phyloP scores from a whole-genome alignment of 768 basidiomycete genomes.

The Kwoniella shandongensis region DNA sequence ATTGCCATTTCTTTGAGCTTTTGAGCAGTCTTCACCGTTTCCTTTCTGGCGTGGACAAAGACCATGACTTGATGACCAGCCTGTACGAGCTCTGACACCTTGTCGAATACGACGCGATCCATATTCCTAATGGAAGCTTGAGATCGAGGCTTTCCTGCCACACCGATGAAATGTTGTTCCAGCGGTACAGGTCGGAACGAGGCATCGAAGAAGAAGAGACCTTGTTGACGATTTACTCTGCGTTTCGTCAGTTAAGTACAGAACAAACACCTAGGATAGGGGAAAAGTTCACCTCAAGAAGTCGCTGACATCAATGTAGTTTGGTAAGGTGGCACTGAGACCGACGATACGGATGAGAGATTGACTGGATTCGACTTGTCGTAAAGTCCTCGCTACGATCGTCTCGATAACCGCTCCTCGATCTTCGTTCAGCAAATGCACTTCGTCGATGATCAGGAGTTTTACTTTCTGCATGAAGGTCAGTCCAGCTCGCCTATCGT shows the following conservation, averaged over 20 bases:
- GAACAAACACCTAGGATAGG: not conserved
- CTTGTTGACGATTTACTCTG: conserved; percentile 80
- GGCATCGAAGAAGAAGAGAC: conserved; percentile 95
- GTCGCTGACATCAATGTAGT: conserved; percentile 93
- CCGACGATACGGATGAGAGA: conserved; percentile 95
- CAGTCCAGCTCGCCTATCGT: not conserved
- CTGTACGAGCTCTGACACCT: conserved; percentile 81
- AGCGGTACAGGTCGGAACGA: conserved; percentile 95
- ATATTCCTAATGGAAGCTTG: conserved; percentile 73
- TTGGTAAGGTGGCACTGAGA: conserved; percentile 88
- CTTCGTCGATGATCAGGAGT: conserved; percentile 94
- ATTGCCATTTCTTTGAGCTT: conserved; percentile 74
- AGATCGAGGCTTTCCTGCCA: conserved; percentile 82
- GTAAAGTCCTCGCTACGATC: conserved; percentile 90
- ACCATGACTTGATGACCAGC: conserved; percentile 99
- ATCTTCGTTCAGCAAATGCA: conserved; percentile 94
- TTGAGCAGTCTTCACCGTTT: conserved; percentile 89
- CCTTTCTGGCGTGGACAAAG: conserved; percentile 96
- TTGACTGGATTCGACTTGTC: conserved; percentile 97
- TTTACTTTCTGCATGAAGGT: conserved; percentile 71
- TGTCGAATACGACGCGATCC: conserved; percentile 83
- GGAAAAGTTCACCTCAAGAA: conserved; percentile 75
- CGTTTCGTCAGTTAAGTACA: not conserved
- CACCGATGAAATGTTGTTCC: conserved; percentile 94
- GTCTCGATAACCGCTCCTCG: conserved; percentile 98